Conservation (phyloP, 2,329 filamentous ascomycete genomes). For the Cladosporium sp. region DNA sequence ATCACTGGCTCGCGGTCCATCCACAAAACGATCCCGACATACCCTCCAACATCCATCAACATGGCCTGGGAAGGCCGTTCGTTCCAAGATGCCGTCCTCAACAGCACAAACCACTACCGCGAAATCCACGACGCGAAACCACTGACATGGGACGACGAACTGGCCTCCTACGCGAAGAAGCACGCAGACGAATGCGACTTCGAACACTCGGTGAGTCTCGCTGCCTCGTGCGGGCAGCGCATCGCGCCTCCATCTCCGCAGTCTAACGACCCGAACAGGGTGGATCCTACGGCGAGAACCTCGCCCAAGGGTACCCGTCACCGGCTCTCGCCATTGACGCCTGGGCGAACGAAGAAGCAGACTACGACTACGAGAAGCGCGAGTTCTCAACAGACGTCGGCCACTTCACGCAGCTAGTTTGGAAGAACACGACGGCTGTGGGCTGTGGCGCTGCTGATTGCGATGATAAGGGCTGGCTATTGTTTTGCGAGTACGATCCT, state of each 20-base stretch:
- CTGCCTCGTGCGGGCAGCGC: background rate
- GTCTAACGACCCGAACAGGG: conserved; percentile 17
- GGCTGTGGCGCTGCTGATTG: conserved; percentile 27
- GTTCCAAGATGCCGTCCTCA: conserved; percentile 22
- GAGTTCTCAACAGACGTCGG: conserved; percentile 26
- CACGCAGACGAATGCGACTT: conserved; percentile 27
- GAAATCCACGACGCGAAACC: conserved; percentile 19
- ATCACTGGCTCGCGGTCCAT: background rate
- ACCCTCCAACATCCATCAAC: conserved; percentile 10
- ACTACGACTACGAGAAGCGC: conserved; percentile 25
- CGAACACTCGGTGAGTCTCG: conserved; percentile 25
- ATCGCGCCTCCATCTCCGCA: background rate
- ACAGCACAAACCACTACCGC: conserved; percentile 31
- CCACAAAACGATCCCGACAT: background rate
- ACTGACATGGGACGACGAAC: conserved; percentile 24
- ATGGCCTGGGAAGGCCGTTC: conserved; percentile 17
- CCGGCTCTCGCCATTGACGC: conserved; percentile 25
- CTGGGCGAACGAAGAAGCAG: conserved; percentile 28
- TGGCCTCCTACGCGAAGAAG: conserved; percentile 27
- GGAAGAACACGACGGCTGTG: conserved; percentile 27
- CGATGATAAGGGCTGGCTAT: conserved; percentile 23
- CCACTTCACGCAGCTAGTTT: conserved; percentile 33
- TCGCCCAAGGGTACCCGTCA: conserved; percentile 24
- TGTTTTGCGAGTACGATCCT: conserved; percentile 38
- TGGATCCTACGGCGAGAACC: conserved; percentile 30